Conservation (phyloP, 345 rosid species). For the Citrus glauca region DNA sequence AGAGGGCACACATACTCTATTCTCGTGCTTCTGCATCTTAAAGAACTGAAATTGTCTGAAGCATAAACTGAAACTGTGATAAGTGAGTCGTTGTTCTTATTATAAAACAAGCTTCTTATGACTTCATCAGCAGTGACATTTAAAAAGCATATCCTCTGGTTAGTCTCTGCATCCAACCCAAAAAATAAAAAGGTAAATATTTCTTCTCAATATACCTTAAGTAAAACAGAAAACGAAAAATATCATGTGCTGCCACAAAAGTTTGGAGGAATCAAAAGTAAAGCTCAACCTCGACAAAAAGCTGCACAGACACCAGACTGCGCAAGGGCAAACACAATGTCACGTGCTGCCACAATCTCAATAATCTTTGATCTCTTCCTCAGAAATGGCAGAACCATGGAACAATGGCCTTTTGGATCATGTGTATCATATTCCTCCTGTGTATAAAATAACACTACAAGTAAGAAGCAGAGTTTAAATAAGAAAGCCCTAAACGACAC, state of each 20-base stretch:
- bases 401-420: constrained; percentile 43
- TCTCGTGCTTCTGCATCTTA: constrained; percentile 67
- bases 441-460: not conserved
- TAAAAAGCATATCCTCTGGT: constrained; percentile 62
- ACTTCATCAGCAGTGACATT: constrained; percentile 63
- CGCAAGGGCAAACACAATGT: constrained; percentile 57
- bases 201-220: not conserved
- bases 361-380: constrained; percentile 47
- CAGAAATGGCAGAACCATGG: constrained; percentile 37
- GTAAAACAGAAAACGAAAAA: not conserved
- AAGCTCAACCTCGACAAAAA: constrained; percentile 43
- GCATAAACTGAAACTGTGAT: constrained; percentile 68
- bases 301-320: constrained; percentile 64
- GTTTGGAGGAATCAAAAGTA: not conserved
- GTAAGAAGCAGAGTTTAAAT: not conserved
- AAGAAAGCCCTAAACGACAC: not conserved
- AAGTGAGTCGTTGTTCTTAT: constrained; percentile 66
- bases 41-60: constrained; percentile 59
- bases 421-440: constrained; percentile 51
- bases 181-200: not conserved
- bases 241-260: not conserved
- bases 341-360: constrained; percentile 55
- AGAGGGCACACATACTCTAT: constrained; percentile 41
- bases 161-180: constrained; percentile 44
- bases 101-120: constrained; percentile 61